phyloP scores from a whole-genome alignment of 345 rosid species.

The Alliaria petiolata region DNA sequence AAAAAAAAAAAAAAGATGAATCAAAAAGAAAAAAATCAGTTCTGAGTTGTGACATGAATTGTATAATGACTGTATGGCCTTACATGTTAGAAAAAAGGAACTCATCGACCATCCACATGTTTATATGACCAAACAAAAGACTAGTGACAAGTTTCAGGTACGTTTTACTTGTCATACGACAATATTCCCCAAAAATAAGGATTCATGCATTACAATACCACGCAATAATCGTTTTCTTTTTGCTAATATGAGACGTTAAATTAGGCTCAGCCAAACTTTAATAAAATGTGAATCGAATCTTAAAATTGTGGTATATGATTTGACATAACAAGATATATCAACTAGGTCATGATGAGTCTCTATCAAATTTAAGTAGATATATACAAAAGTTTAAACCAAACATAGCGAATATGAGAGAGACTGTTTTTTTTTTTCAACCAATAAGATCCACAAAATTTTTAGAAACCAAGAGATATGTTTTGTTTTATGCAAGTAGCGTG shows the following conservation, averaged over 20 bases:
- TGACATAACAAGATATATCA: neutral
- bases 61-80: too few species aligned
- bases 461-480: neutral
- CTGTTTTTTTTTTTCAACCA: neutral
- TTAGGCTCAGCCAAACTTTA: neutral
- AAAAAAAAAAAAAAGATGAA: neutral
- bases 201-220: neutral
- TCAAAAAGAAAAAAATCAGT: too few species aligned
- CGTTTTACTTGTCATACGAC: neutral
- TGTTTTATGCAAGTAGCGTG: neutral
- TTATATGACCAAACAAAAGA: constrained; percentile 27
- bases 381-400: neutral
- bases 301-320: neutral
- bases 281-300: constrained; percentile 1
- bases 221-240: neutral
- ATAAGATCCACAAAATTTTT: neutral
- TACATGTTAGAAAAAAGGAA: too few species aligned
- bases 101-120: constrained; percentile 16
- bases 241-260: neutral
- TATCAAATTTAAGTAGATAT: constrained; percentile 5
- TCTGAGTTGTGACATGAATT: neutral
- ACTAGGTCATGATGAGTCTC: constrained; percentile 7
- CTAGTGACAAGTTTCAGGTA: constrained; percentile 14
- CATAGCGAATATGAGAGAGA: neutral
- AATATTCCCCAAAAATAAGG: constrained; percentile 2